Conservation (phyloP, 768 basidiomycete species). For the Kwoniella bestiolae region DNA sequence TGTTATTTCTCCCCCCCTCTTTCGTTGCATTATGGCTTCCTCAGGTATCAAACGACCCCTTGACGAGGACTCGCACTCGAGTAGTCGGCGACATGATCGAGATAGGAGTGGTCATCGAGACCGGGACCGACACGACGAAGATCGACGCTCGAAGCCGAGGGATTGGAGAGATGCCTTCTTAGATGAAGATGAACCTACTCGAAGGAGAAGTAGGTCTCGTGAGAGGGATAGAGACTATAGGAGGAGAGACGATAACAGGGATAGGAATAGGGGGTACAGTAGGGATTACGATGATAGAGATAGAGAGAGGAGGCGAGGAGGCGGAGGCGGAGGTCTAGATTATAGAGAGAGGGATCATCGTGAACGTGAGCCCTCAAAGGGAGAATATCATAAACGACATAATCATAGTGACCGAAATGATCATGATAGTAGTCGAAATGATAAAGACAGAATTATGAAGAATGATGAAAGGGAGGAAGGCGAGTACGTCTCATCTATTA, state of each 20-base stretch:
- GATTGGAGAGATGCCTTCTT: slow-evolving; percentile 57
- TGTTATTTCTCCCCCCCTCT: slow-evolving; percentile 1
- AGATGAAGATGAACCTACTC: slow-evolving; percentile 39
- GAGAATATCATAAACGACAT: slow-evolving; percentile 36
- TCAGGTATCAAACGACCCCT: slow-evolving; percentile 42
- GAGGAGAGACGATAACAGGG: slow-evolving; percentile 18
- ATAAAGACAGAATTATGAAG: slow-evolving; percentile 60
- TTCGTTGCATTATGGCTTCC: slow-evolving; percentile 27
- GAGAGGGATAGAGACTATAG: slow-evolving; percentile 30
- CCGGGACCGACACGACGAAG: slow-evolving; percentile 17
- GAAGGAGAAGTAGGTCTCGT: slow-evolving; percentile 27
- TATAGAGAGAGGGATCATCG: slow-evolving; percentile 29
- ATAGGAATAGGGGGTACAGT: slow-evolving; percentile 25
- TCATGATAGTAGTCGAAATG: slow-evolving; percentile 31
- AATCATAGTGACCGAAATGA: slow-evolving; percentile 43
- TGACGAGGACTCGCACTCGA: slow-evolving; percentile 19
- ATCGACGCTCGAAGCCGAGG: slow-evolving; percentile 40
- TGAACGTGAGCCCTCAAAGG: slow-evolving; percentile 37
- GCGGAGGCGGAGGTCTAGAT: slow-evolving; percentile 58
- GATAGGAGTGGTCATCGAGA: slow-evolving; percentile 3
- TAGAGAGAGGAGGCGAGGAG: slow-evolving; percentile 58
- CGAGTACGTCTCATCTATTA: slow-evolving; percentile 29
- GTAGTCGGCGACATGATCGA: slow-evolving; percentile 23
- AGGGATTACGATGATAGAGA: slow-evolving; percentile 43
- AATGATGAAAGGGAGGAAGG: slow-evolving; percentile 92